phyloP scores from a whole-genome alignment of 768 basidiomycete species.

The Tremella fuciformis region DNA sequence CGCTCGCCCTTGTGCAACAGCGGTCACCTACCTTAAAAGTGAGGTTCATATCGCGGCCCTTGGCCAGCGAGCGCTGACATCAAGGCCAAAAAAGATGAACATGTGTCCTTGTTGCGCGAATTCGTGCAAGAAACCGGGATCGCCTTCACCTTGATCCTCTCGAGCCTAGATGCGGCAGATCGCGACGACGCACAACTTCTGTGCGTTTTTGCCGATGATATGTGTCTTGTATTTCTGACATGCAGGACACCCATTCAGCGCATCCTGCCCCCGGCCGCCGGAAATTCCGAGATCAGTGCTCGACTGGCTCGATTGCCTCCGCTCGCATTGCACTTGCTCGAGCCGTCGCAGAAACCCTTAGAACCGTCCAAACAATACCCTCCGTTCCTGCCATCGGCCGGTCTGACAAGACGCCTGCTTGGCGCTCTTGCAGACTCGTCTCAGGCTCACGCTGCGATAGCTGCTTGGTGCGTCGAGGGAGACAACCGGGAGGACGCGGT shows the following conservation, averaged over 20 bases:
- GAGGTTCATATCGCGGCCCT: constrained; percentile 14
- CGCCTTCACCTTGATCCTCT: constrained; percentile 62
- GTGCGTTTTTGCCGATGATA: constrained; percentile 55
- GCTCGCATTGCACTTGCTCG: constrained; percentile 19
- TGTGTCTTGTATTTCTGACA: not conserved
- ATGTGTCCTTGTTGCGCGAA: constrained; percentile 59
- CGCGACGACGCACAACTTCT: constrained; percentile 74
- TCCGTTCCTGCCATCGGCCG: constrained; percentile 77
- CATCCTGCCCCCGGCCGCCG: constrained; percentile 57
- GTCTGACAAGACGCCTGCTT: constrained; percentile 67
- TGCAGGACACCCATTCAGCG: constrained; percentile 45
- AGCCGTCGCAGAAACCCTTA: not conserved
- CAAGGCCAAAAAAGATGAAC: constrained; percentile 60
- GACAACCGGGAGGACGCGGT: constrained; percentile 72
- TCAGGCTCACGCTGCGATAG: constrained; percentile 58
- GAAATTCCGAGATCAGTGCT: constrained; percentile 60
- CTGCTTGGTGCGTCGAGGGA: constrained; percentile 77
- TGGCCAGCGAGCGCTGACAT: not conserved
- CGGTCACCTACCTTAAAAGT: constrained; percentile 77
- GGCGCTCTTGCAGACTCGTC: constrained; percentile 57
- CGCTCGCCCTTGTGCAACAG: constrained; percentile 70
- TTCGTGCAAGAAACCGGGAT: constrained; percentile 61
- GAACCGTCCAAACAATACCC: constrained; percentile 48
- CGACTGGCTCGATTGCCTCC: constrained; percentile 53
- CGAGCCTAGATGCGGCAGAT: constrained; percentile 71